Conservation (phyloP, 75 land plant genomes). For the Picea sitchensis region DNA sequence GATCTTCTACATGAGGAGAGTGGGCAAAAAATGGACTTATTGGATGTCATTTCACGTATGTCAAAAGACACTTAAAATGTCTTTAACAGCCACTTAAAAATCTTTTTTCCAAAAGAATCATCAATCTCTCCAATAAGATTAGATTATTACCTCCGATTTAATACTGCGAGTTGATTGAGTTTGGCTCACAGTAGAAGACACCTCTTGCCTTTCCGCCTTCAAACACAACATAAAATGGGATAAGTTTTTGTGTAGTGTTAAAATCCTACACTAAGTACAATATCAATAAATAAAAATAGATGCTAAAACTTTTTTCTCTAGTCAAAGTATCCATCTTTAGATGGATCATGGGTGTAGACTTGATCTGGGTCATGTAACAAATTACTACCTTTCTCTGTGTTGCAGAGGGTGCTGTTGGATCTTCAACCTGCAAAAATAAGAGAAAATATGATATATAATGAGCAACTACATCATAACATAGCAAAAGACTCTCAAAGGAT, state of each 20-base stretch:
- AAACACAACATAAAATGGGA: neutral
- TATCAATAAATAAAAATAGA: neutral
- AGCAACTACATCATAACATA: neutral
- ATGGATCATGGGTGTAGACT: neutral
- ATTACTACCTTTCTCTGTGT: neutral
- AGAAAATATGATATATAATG: neutral
- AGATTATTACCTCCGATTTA: slow-evolving; percentile 8
- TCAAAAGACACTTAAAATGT: neutral
- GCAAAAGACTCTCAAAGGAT: neutral
- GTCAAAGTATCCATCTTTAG: neutral
- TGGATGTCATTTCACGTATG: neutral
- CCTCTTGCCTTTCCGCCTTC: neutral
- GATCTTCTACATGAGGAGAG: neutral
- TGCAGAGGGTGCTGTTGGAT: neutral
- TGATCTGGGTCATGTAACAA: neutral
- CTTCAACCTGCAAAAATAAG: slow-evolving; percentile 1
- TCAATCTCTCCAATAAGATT: neutral
- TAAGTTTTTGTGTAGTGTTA: neutral
- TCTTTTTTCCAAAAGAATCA: neutral
- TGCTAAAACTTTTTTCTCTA: neutral
- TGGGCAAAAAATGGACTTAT: neutral
- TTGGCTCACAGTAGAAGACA: neutral
- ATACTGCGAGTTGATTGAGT: neutral
- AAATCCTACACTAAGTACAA: neutral
- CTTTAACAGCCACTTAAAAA: no score